phyloP scores from a whole-genome alignment of 225 moss, liverwort and hornwort species.

The Ulota crispa region DNA sequence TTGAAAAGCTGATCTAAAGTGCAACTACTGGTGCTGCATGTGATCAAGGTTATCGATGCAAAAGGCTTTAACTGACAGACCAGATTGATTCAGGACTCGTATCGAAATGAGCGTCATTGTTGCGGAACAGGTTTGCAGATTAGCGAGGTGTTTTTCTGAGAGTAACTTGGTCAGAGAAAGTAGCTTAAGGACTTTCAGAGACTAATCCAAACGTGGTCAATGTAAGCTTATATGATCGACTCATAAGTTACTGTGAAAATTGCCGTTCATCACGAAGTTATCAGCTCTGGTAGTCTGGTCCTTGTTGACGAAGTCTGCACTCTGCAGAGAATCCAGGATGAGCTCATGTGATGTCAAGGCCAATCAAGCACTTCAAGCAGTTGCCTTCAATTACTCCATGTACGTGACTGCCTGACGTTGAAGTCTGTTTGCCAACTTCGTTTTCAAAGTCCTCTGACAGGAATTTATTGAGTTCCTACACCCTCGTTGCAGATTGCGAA shows the following conservation, averaged over 20 bases:
- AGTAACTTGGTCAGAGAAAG: slow-evolving; percentile 11
- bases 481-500: not conserved
- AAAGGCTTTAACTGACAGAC: slow-evolving; percentile 12
- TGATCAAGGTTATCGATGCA: slow-evolving; percentile 3
- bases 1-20: no score
- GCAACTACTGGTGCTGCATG: not conserved
- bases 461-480: not conserved
- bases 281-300: not conserved
- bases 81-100: not conserved
- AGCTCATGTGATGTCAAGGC: slow-evolving; percentile 4
- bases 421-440: not conserved
- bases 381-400: not conserved
- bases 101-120: not conserved
- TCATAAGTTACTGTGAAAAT: not conserved
- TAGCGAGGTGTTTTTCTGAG: not conserved
- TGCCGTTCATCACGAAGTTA: not conserved
- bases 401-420: slow-evolving; percentile 1
- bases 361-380: not conserved
- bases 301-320: slow-evolving; percentile 11
- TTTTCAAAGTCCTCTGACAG: not conserved
- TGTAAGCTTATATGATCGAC: not conserved
- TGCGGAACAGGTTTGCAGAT: not conserved
- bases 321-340: not conserved
- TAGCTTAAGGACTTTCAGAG: not conserved
- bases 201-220: not conserved